phyloP scores from a whole-genome alignment of 163 green algal genomes.

The Coccomyxa subellipsoidea region DNA sequence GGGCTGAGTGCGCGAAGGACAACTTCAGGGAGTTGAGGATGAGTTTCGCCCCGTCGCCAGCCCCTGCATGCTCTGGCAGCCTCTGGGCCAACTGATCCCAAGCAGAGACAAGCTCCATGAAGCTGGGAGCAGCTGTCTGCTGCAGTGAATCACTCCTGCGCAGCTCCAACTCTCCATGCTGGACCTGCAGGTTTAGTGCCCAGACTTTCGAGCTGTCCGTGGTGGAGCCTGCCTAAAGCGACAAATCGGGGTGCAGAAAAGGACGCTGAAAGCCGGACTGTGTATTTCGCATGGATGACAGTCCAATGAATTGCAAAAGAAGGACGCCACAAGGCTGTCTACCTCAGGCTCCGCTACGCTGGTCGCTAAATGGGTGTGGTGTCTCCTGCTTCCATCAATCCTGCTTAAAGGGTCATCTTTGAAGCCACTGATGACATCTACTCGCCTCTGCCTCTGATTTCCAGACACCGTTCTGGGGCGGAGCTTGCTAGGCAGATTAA shows the following conservation, averaged over 20 bases:
- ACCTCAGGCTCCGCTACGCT: neutral
- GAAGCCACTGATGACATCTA: neutral
- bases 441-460: neutral
- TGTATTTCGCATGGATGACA: neutral
- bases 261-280: neutral
- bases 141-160: neutral
- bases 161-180: neutral
- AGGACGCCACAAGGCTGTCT: neutral
- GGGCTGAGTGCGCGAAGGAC: slow-evolving; percentile 31
- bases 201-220: too few species aligned
- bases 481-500: too few species aligned
- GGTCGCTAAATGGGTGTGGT: neutral
- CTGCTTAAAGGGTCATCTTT: neutral
- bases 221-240: too few species aligned
- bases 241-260: too few species aligned
- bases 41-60: slow-evolving; percentile 21
- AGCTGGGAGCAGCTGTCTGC: neutral
- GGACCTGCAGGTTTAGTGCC: neutral
- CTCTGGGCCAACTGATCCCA: slow-evolving; percentile 11
- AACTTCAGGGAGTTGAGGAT: slow-evolving; percentile 71
- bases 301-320: neutral
- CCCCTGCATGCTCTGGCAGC: slow-evolving; percentile 23
- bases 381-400: neutral
- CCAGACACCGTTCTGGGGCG: neutral
- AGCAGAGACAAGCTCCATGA: neutral